A percentile compares a stretch with the other conserved stretches of the same genome.
Evolutionary conservation across 768 basidiomycete species (phyloP).

Genomic region (Leccinum uliginosum): DNA sequence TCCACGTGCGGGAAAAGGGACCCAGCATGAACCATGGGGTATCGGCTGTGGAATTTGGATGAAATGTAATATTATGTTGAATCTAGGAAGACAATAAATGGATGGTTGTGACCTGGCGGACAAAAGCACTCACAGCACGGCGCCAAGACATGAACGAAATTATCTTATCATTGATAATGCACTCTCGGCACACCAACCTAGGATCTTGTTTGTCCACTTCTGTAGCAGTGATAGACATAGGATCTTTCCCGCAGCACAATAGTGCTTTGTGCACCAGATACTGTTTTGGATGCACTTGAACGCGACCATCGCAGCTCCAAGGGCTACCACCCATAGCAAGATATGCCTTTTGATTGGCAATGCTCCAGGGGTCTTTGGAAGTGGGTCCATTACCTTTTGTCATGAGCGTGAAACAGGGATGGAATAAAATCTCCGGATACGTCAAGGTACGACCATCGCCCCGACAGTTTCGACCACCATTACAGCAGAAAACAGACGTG

Average conservation of each 20-base stretch:
- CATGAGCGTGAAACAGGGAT: constrained; percentile 24
- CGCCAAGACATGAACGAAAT: constrained; percentile 23
- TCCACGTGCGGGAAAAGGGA: background rate
- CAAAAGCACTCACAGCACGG: constrained; percentile 14
- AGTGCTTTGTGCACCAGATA: constrained; percentile 13
- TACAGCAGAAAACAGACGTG: constrained; percentile 26
- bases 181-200: constrained; percentile 18
- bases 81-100: constrained; percentile 11
- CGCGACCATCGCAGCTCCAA: constrained; percentile 20
- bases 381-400: constrained; percentile 3
- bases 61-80: constrained; percentile 14
- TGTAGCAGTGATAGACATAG: constrained; percentile 15
- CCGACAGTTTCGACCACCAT: constrained; percentile 11
- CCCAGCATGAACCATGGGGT: constrained; percentile 9
- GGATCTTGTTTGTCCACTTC: constrained; percentile 25
- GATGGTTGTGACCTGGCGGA: background rate
- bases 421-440: constrained; percentile 27
- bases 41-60: constrained; percentile 7
- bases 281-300: constrained; percentile 20
- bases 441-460: constrained; percentile 10
- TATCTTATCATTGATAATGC: constrained; percentile 5
- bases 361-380: constrained; percentile 17
- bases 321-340: constrained; percentile 21
- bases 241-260: constrained; percentile 21
- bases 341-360: constrained; percentile 22